Conservation (phyloP, 148 eudicot species). For the Rhododendron griersonianum region DNA sequence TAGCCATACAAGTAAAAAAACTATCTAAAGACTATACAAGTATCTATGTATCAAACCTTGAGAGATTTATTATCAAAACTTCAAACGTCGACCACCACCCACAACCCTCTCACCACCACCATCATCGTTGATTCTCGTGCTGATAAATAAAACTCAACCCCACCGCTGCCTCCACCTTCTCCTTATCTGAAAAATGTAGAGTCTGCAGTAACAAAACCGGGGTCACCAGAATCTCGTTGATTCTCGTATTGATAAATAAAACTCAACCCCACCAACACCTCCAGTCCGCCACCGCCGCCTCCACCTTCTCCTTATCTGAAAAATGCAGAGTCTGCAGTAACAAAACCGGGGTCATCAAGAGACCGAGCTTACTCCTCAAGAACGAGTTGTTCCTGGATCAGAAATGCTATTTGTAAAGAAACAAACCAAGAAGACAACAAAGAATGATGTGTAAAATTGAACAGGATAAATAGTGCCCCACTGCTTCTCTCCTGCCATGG, state of each 20-base stretch:
- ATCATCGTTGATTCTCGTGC: no score
- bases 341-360: slow-evolving; percentile 19
- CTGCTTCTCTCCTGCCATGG: no score
- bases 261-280: slow-evolving; percentile 62
- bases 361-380: no score
- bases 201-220: no score
- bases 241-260: slow-evolving; percentile 49
- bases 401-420: no score
- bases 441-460: no score
- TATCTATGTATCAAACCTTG: not conserved
- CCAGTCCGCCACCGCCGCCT: not conserved
- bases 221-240: slow-evolving; percentile 13
- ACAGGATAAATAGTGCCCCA: no score
- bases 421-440: no score
- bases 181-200: no score
- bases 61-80: not conserved
- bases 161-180: no score
- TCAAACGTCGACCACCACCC: slow-evolving; percentile 2
- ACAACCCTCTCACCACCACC: not conserved
- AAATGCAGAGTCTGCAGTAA: slow-evolving; percentile 74
- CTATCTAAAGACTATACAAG: not conserved
- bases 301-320: not conserved
- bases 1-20: not conserved
- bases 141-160: no score
- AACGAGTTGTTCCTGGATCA: no score